A percentile compares a stretch with the other conserved stretches of the same genome.
phyloP scores from a whole-genome alignment of 768 basidiomycete species.

The Pleurotus cornucopiae region DNA sequence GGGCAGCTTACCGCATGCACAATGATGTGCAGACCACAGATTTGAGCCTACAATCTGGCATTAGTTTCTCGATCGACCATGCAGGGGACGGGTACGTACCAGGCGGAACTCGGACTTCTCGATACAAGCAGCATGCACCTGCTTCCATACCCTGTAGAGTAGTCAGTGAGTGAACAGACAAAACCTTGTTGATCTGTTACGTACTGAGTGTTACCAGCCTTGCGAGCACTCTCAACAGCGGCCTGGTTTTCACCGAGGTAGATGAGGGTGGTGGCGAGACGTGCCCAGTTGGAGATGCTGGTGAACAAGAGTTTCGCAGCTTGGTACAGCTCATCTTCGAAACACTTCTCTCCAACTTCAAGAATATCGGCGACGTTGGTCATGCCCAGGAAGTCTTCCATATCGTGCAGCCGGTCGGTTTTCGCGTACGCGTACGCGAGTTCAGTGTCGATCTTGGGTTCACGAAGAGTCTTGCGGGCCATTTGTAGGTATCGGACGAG shows the following conservation, averaged over 20 bases:
- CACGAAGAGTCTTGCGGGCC: constrained; percentile 94
- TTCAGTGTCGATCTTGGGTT: constrained; percentile 98
- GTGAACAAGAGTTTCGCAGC: constrained; percentile 94
- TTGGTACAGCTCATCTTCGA: constrained; percentile 96
- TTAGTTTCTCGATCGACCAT: background rate
- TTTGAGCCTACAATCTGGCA: constrained; percentile 67
- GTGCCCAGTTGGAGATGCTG: constrained; percentile 98
- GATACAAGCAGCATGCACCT: constrained; percentile 97
- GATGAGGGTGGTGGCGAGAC: constrained; percentile 95
- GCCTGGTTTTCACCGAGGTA: constrained; percentile 98
- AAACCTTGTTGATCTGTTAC: constrained; percentile 20
- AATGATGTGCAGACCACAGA: constrained; percentile 96
- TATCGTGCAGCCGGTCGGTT: constrained; percentile 95
- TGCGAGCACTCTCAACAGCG: constrained; percentile 98
- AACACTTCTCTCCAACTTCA: constrained; percentile 98
- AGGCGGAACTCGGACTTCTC: constrained; percentile 97
- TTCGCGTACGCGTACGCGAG: constrained; percentile 98
- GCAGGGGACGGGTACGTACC: constrained; percentile 32
- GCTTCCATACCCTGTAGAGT: constrained; percentile 89
- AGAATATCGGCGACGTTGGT: constrained; percentile 98
- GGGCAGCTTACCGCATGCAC: constrained; percentile 67
- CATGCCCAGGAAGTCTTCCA: constrained; percentile 99
- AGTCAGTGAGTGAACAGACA: constrained; percentile 10
- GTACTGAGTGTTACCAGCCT: constrained; percentile 97
- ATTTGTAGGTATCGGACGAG: constrained; percentile 97